These are phyloP conservation scores for Camellia sinensis DNA, from an alignment of 148 eudicot genomes.

Conservation along the genomic window DNA sequence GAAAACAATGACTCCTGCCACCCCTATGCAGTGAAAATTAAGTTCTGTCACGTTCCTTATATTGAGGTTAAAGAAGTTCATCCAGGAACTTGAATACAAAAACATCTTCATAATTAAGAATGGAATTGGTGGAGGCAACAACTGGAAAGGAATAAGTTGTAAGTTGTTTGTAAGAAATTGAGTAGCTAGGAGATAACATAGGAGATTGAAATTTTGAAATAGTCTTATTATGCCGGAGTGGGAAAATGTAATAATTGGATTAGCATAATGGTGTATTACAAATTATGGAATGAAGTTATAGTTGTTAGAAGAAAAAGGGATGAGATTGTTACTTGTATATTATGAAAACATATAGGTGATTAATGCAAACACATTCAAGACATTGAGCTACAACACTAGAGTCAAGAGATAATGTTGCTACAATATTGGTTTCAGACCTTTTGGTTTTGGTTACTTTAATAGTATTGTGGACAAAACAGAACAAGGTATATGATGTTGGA, in stretches of 20 bases:
- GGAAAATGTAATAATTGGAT: constrained; percentile 2
- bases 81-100: neutral
- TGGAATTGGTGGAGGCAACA: neutral
- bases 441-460: neutral
- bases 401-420: neutral
- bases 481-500: neutral
- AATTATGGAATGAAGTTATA: constrained; percentile 1
- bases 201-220: constrained; percentile 4
- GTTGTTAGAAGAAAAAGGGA: neutral
- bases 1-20: neutral
- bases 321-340: neutral
- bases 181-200: neutral
- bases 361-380: neutral
- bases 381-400: neutral
- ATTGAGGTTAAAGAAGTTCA: neutral
- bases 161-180: neutral
- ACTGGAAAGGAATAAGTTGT: neutral
- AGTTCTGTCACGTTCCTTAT: neutral
- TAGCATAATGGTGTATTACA: neutral
- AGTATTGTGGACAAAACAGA: neutral
- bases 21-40: neutral
- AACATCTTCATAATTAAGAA: neutral
- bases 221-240: neutral
- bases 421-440: neutral
- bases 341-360: neutral